A percentile compares a stretch with the other conserved stretches of the same genome.
phyloP scores from a whole-genome alignment of 2,329 filamentous ascomycete genomes.

The Colletotrichum spinosum region DNA sequence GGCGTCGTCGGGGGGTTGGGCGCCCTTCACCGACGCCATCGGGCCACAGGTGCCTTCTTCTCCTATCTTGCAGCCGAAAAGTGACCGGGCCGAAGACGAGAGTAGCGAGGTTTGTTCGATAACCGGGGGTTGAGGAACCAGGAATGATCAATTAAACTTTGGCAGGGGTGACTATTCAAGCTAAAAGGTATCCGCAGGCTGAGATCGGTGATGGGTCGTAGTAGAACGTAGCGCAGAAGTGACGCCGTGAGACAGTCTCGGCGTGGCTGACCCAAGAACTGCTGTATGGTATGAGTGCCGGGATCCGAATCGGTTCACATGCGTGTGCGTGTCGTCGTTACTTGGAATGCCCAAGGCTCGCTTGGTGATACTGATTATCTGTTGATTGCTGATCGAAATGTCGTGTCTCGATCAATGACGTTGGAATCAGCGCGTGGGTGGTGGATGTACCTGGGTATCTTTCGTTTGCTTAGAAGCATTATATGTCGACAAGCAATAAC shows the following conservation, averaged over 20 bases:
- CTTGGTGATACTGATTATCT: constrained; percentile 24
- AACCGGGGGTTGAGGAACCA: background rate
- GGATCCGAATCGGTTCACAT: constrained; percentile 3
- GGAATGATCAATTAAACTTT: constrained; percentile 33
- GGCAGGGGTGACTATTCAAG: constrained; percentile 18
- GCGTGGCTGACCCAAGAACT: background rate
- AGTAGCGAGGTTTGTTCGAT: background rate
- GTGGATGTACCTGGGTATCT: too few relatives aligned
- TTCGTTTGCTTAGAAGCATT: background rate
- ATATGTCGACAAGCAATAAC: background rate
- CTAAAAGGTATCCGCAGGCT: background rate
- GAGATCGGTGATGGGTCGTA: background rate
- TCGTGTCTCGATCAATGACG: constrained; percentile 27
- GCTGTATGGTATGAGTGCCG: constrained; percentile 6
- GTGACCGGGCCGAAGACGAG: background rate
- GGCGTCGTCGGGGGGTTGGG: constrained; percentile 46
- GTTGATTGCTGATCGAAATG: constrained; percentile 25
- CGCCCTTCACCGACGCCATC: constrained; percentile 51
- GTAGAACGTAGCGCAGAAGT: background rate
- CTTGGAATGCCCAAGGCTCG: constrained; percentile 15
- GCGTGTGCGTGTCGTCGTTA: constrained; percentile 21
- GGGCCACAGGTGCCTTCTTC: constrained; percentile 12
- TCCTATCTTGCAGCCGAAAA: background rate
- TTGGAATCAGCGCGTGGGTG: constrained; percentile 14
- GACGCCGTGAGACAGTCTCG: constrained; percentile 6